Base-by-base conservation (phyloP, 768 basidiomycete species). In the Amanita muscaria region DNA sequence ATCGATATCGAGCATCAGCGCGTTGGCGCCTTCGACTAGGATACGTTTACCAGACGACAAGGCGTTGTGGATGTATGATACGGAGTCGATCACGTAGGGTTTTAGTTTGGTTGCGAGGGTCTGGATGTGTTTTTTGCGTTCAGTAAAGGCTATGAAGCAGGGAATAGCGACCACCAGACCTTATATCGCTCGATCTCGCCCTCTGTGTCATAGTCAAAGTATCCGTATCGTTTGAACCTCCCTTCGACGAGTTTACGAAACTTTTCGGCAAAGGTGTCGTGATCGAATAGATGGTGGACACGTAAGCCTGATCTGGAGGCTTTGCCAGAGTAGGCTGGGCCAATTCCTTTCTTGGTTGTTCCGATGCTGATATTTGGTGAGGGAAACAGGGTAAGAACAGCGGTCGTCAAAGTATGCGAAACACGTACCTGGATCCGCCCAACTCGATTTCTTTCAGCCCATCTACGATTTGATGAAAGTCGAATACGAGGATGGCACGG, bases 401-500 rank as follows among this genome's bases (percentile, higher is more conserved):
- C n/a, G n/a, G n/a, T n/a, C n/a, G n/a, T n/a, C n/a, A 29, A 29
- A 29, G 7, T 6, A 6, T 29, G 27, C 7, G 27, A 29, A 6
- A 12, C 6, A 15, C 53, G 25, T 53, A 82, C 82, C 83, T 88
- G 1, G 80, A 83, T 7, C 89, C 88, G 18, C 96, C 96, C 18
- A 98, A 77, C 61, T 98, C 96, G 30, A 91, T 89, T 63, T 99
- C 96, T 62, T 98, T 99, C 57, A 99, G 68, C 4, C 96, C 96
- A 59, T 99, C 96, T 22, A 98, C 96, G 57, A 98, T 97, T 69
- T 99, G 96, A 65, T 99, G 96, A 64, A 99, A 98, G 61, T 98
- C 96, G 58, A 99, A 92, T 25, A 99, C 96, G 49, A 99, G 81
- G 51, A 94, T 90, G 3, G 96, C 90, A 51, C 96, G 83, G 66